Base-by-base conservation (phyloP, 2,329 filamentous ascomycete genomes). In the Colletotrichum sp. region DNA sequence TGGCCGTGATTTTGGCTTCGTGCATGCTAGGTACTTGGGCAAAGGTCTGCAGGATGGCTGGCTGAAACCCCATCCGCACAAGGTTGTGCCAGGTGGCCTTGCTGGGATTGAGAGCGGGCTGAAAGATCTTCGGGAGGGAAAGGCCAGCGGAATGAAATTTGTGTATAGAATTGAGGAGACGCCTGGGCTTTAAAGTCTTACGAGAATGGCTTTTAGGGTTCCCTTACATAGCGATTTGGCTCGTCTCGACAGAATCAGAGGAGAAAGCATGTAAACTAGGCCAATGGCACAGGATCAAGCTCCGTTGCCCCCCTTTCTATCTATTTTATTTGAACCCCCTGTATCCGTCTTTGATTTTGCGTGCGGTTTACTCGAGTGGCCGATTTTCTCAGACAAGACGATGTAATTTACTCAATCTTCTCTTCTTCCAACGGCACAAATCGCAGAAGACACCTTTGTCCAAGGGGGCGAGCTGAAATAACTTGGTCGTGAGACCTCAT, bases 401-500 rank as follows among this genome's bases (percentile, higher is more conserved):
- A 16, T 6, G 8, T 18, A 5, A 5, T 13, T 62, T 1, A 62
- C 28, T 62, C 18, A 18, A 26, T 8, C n/a, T 52, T 44, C 79
- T 36, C 62, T n/a, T 59, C 39, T 32, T 24, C 18, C 5, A 72
- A 13, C 6, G 72, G 69, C 8, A 72, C 21, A 6, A 75, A 75
- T 5, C 21, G 49, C 55, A 75, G 63, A 2, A 68, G 30, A 15
- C 69, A 68, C 13, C 16, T 63, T 21, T 75, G 72, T 36, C 69
- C 69, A 12, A 39, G 44, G 10, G 72, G 72, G 6, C 69, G 69
- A 16, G 72, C 72, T 5, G 72, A 75, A 8, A 75, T 75, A 6
- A 75, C 62, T 26, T 75, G 69, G 24, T 75, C 72, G 16, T 75
- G 72, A n/a, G 72, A 34, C 8, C 63, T 55, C 72, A 75, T 75